Conservation (phyloP, 179 eudicot genomes). For the Nepenthes alata region DNA sequence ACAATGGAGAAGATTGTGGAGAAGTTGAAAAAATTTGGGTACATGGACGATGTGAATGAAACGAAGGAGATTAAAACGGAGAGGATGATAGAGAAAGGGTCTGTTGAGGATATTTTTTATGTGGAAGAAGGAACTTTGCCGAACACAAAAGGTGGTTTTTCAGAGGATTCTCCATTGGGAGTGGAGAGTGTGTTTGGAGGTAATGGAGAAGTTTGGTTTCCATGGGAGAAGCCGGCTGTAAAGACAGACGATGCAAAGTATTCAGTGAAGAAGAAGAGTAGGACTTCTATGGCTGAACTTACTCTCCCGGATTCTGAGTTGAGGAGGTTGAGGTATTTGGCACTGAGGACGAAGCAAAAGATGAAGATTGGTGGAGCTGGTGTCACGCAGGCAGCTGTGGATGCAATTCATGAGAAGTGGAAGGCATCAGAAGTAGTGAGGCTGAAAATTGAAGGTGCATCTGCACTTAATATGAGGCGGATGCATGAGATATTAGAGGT, state of each 20-base stretch:
- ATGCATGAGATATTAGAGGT: slow-evolving; percentile 92
- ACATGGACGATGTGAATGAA: slow-evolving; percentile 50
- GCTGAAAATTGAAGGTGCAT: slow-evolving; percentile 72
- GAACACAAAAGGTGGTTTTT: slow-evolving; percentile 69
- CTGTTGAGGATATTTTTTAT: slow-evolving; percentile 84
- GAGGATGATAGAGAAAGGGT: slow-evolving; percentile 62
- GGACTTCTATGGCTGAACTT: slow-evolving; percentile 69
- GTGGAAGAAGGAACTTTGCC: slow-evolving; percentile 87
- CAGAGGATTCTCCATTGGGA: slow-evolving; percentile 45
- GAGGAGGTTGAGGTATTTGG: slow-evolving; percentile 52
- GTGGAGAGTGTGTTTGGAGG: slow-evolving; percentile 31
- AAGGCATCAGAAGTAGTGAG: slow-evolving; percentile 59
- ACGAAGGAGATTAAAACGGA: slow-evolving; percentile 17
- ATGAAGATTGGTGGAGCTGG: slow-evolving; percentile 61
- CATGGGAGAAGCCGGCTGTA: slow-evolving; percentile 63
- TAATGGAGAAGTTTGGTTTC: slow-evolving; percentile 54
- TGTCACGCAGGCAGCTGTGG: slow-evolving; percentile 58
- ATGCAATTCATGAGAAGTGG: slow-evolving; percentile 67
- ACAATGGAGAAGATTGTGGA: slow-evolving; percentile 91
- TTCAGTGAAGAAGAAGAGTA: slow-evolving; percentile 48
- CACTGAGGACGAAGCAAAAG: slow-evolving; percentile 54
- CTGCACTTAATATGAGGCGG: slow-evolving; percentile 90
- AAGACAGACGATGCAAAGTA: slow-evolving; percentile 20
- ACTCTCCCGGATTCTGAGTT: slow-evolving; percentile 78
- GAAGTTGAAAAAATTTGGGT: slow-evolving; percentile 75